These are phyloP conservation scores for Allodekkera sacchari DNA, from an alignment of 805 yeast species.

Conservation along the genomic window DNA sequence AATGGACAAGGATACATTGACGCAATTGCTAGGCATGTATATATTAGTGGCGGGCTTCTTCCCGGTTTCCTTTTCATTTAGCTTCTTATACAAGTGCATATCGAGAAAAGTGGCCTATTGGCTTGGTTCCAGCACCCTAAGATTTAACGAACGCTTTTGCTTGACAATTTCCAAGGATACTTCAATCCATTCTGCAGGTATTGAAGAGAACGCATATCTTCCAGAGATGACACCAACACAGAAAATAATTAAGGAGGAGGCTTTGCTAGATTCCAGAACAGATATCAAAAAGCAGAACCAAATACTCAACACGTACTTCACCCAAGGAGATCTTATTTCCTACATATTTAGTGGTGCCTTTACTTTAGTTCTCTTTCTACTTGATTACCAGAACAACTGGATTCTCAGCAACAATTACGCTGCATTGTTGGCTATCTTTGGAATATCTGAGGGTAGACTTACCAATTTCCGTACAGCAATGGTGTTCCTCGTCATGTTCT, in stretches of 20 bases:
- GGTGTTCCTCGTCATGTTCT: constrained; percentile 38
- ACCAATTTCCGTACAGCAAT: constrained; percentile 38
- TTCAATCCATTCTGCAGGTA: constrained; percentile 30
- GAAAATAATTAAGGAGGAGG: constrained; percentile 21
- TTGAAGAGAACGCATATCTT: constrained; percentile 23
- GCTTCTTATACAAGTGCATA: constrained; percentile 19
- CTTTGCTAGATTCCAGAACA: constrained; percentile 13
- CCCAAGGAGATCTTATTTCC: constrained; percentile 23
- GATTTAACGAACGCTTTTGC: constrained; percentile 29
- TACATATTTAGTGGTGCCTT: constrained; percentile 10
- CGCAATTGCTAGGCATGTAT: constrained; percentile 27
- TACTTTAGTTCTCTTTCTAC: constrained; percentile 11
- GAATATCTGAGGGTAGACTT: constrained; percentile 31
- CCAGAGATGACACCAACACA: constrained; percentile 25
- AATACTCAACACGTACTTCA: constrained; percentile 25
- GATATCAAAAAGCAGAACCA: constrained; percentile 23
- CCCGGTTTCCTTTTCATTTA: constrained; percentile 24
- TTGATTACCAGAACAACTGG: constrained; percentile 34
- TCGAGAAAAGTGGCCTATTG: constrained; percentile 23
- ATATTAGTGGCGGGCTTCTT: constrained; percentile 26
- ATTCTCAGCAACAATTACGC: constrained; percentile 36
- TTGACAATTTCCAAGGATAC: constrained; percentile 33
- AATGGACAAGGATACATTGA: constrained; percentile 24
- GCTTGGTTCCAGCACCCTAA: constrained; percentile 19
- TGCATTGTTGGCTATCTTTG: constrained; percentile 33